Evolutionary conservation across 1,284 basidiomycete genomes (phyloP).

Genomic region (Puccinia hordei): DNA sequence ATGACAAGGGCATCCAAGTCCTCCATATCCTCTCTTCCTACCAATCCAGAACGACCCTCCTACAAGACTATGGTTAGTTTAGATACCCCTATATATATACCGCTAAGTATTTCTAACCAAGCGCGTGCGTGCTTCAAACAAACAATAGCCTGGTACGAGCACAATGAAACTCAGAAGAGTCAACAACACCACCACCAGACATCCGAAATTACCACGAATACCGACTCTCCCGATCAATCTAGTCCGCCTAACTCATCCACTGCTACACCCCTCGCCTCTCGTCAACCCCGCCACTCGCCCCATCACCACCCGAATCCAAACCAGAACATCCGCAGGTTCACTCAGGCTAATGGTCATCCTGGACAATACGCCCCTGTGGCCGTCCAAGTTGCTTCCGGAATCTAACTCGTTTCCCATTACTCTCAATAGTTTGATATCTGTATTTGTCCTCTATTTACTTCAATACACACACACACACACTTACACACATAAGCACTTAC

Average conservation of each 20-base stretch:
- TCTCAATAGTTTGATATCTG: not conserved
- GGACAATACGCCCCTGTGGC: constrained; percentile 1
- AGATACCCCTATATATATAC: not conserved
- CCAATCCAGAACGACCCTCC: constrained; percentile 81
- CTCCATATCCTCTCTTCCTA: constrained; percentile 88
- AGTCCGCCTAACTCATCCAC: not conserved
- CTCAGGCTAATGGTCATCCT: constrained; percentile 5
- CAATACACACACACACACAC: too few relatives aligned
- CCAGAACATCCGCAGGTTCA: constrained; percentile 22
- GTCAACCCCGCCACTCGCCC: not conserved
- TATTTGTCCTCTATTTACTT: not conserved
- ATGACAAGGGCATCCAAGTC: constrained; percentile 91
- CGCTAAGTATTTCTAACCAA: not conserved
- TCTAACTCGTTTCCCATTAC: not conserved
- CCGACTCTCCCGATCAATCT: not conserved
- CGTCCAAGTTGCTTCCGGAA: constrained; percentile 24
- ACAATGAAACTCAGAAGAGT: constrained; percentile 38
- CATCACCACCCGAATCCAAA: not conserved
- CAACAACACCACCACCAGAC: not conserved
- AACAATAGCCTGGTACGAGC: constrained; percentile 49
- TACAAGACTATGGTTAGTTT: constrained; percentile 66
- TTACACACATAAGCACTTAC: not conserved
- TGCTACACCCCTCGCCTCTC: not conserved
- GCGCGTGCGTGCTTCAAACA: not conserved
- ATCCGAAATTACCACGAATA: not conserved